Conservation (phyloP, 192 early-diverging fungal genomes). For the Pilaira anomala region DNA sequence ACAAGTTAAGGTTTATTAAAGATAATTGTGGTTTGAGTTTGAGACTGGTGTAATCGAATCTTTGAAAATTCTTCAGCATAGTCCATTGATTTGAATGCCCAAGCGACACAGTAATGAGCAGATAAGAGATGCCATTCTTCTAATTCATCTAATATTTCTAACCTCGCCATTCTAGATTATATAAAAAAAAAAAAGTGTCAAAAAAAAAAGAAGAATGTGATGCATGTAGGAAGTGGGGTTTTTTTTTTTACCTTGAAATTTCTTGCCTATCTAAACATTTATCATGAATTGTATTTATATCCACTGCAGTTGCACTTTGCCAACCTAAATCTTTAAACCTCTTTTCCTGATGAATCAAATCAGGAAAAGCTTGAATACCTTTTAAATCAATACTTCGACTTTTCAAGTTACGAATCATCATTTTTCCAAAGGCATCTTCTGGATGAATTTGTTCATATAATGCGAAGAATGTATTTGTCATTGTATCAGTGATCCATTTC, state of each 20-base stretch:
- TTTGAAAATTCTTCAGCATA: not conserved
- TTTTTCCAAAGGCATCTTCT: constrained; percentile 83
- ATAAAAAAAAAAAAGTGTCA: too few relatives aligned
- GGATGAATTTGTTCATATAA: constrained; percentile 94
- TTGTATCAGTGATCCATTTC: constrained; percentile 58
- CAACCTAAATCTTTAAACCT: constrained; percentile 68
- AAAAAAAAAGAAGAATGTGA: too few relatives aligned
- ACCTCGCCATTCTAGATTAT: constrained; percentile 51
- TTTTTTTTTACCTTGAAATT: constrained; percentile 10
- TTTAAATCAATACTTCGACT: constrained; percentile 73
- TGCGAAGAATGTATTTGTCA: constrained; percentile 58
- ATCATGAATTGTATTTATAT: constrained; percentile 62
- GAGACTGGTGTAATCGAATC: not conserved
- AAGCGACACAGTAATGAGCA: constrained; percentile 83
- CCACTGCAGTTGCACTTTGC: constrained; percentile 51
- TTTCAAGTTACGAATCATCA: constrained; percentile 88
- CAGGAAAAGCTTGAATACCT: constrained; percentile 71
- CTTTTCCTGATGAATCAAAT: constrained; percentile 63
- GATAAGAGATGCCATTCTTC: constrained; percentile 87
- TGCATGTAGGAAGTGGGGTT: too few relatives aligned
- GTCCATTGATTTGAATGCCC: constrained; percentile 50
- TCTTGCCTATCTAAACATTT: constrained; percentile 30
- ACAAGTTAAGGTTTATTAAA: too few relatives aligned
- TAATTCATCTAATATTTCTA: constrained; percentile 90
- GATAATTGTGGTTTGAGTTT: too few relatives aligned